Evolutionary conservation across 352 stramenopile genomes (phyloP).

Genomic region (Globisporangium nagaii): DNA sequence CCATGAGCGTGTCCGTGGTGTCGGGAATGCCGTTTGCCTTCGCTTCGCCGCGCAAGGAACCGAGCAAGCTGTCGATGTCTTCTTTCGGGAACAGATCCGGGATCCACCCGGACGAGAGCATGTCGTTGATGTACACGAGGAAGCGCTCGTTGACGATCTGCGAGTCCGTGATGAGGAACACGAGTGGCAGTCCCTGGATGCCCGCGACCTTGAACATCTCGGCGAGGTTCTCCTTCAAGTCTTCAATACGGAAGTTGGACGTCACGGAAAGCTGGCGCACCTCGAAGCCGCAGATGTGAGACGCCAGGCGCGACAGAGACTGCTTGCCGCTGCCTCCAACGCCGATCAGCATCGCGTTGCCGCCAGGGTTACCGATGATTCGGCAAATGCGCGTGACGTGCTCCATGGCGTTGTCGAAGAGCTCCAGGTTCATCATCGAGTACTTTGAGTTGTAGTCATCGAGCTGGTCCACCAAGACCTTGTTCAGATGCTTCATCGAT

Average conservation of each 20-base stretch:
- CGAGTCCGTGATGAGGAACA: constrained; percentile 98
- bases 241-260: constrained; percentile 94
- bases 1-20: constrained; percentile 91
- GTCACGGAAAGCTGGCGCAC: constrained; percentile 94
- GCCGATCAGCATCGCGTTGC: constrained; percentile 97
- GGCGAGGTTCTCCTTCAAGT: constrained; percentile 95
- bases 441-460: constrained; percentile 97
- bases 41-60: constrained; percentile 90
- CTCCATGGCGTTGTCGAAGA: constrained; percentile 97
- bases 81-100: constrained; percentile 97
- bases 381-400: constrained; percentile 95
- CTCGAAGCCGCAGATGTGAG: constrained; percentile 96
- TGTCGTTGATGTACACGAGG: constrained; percentile 98
- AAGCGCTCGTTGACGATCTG: constrained; percentile 98
- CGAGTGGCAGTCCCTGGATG: constrained; percentile 90
- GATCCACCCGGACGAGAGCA: constrained; percentile 95
- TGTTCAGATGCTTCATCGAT: constrained; percentile 84
- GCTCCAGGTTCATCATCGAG: constrained; percentile 97
- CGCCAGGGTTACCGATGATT: constrained; percentile 95
- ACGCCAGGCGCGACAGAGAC: constrained; percentile 92
- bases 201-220: constrained; percentile 96
- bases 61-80: constrained; percentile 92
- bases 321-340: constrained; percentile 97
- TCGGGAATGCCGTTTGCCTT: constrained; percentile 94
- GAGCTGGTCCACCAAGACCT: constrained; percentile 91